Percentiles rank a stretch among this genome's conserved stretches.
These are phyloP conservation scores for Pythium monospermum DNA, from an alignment of 352 stramenopile species.

Conservation along the genomic window DNA sequence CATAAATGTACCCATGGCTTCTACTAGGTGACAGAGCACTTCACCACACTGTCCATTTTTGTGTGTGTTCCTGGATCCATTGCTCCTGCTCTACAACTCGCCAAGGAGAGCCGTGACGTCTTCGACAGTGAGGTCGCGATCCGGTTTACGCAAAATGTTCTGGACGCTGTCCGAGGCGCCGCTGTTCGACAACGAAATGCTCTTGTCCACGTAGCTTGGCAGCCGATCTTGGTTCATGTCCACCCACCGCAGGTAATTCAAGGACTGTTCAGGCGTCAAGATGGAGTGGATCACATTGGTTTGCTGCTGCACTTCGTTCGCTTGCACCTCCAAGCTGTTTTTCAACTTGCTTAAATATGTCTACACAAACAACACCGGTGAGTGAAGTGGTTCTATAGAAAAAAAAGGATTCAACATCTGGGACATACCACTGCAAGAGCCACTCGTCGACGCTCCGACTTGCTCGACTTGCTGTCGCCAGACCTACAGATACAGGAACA, in stretches of 20 bases:
- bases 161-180: slow-evolving; percentile 57
- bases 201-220: slow-evolving; percentile 61
- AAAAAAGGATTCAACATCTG: no score
- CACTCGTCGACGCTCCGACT: slow-evolving; percentile 74
- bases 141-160: slow-evolving; percentile 77
- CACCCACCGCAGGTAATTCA: slow-evolving; percentile 81
- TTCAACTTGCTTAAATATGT: slow-evolving; percentile 89
- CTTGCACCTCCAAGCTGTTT: slow-evolving; percentile 71
- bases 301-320: slow-evolving; percentile 74
- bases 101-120: slow-evolving; percentile 75
- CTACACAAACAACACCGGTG: no score
- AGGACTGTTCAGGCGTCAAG: slow-evolving; percentile 76
- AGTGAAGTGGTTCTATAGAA: no score
- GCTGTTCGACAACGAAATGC: slow-evolving; percentile 42
- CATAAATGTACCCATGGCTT: no score
- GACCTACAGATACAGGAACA: slow-evolving; percentile 35
- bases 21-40: no score
- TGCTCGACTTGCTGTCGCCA: slow-evolving; percentile 76
- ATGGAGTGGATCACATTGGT: slow-evolving; percentile 83
- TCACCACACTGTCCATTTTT: no score
- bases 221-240: slow-evolving; percentile 72
- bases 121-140: slow-evolving; percentile 84
- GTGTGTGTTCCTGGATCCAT: not conserved
- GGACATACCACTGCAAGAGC: slow-evolving; percentile 78
- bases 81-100: slow-evolving; percentile 34